Evolutionary conservation across 768 basidiomycete species (phyloP).

Genomic region (Fibroporia radiculosa): DNA sequence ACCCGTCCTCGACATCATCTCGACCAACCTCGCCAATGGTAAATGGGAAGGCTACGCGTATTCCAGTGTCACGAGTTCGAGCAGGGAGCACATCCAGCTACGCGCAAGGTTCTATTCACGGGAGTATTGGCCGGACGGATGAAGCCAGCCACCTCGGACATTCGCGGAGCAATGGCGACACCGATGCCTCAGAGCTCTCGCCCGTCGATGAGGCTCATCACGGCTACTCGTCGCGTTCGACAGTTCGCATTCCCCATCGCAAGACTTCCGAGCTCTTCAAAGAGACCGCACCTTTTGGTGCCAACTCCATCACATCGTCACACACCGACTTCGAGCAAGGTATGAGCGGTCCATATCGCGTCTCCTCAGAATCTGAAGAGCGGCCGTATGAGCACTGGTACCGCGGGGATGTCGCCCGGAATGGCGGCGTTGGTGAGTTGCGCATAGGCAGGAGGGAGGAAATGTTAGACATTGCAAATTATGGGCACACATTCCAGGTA

Average conservation of each 20-base stretch:
- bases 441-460: constrained; percentile 67
- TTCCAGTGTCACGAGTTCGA: constrained; percentile 37
- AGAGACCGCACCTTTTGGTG: constrained; percentile 56
- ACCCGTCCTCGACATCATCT: constrained; percentile 19
- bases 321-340: constrained; percentile 23
- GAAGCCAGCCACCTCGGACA: constrained; percentile 18
- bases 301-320: constrained; percentile 37
- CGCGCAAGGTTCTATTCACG: constrained; percentile 22
- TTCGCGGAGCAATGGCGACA: neutral
- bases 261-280: constrained; percentile 44
- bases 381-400: constrained; percentile 88
- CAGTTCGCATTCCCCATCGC: constrained; percentile 25
- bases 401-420: constrained; percentile 76
- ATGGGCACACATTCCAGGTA: constrained; percentile 52
- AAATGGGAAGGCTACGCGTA: constrained; percentile 34
- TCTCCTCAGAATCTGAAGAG: constrained; percentile 72
- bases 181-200: constrained; percentile 18
- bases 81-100: constrained; percentile 36
- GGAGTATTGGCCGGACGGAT: constrained; percentile 25
- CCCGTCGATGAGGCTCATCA: constrained; percentile 20
- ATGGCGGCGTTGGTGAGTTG: constrained; percentile 84
- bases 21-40: constrained; percentile 30
- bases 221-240: constrained; percentile 22
- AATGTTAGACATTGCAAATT: constrained; percentile 86
- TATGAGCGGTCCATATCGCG: constrained; percentile 26